phyloP scores from a whole-genome alignment of 139 green algal genomes.

The Closterium sp. region DNA sequence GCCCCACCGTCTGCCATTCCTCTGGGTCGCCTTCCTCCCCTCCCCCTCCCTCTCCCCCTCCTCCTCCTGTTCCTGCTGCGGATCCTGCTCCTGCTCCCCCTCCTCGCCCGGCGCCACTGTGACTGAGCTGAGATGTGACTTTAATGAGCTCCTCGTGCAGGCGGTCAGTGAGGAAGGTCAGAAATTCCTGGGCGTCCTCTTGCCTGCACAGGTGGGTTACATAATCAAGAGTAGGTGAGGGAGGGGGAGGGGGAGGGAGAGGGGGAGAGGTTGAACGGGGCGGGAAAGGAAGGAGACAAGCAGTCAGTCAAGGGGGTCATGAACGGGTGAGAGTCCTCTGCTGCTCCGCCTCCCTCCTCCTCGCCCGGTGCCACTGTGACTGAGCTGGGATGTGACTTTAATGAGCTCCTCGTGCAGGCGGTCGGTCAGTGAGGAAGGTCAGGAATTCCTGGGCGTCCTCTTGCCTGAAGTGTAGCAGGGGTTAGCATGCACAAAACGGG shows the following conservation, averaged over 20 bases:
- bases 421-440: constrained; percentile 21
- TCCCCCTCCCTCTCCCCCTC: constrained; percentile 1
- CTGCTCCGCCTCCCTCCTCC: too few relatives aligned
- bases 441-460: constrained; percentile 52
- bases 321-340: not conserved
- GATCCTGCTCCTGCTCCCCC: constrained; percentile 3
- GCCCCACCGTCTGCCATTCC: constrained; percentile 53
- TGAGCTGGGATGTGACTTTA: too few relatives aligned
- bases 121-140: not conserved
- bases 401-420: constrained; percentile 44
- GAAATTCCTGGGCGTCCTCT: constrained; percentile 52
- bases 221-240: not conserved
- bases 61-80: not conserved
- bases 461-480: constrained; percentile 26
- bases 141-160: constrained; percentile 41
- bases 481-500: not conserved
- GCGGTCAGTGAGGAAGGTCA: constrained; percentile 40
- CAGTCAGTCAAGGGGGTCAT: not conserved
- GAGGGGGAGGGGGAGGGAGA: not conserved
- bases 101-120: not conserved
- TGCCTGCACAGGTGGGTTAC: constrained; percentile 12
- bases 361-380: too few relatives aligned
- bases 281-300: not conserved
- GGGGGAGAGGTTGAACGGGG: not conserved
- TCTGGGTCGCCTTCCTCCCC: constrained; percentile 25